Base-by-base conservation (phyloP, 2,329 filamentous ascomycete species). In the Colletotrichum sojae region DNA sequence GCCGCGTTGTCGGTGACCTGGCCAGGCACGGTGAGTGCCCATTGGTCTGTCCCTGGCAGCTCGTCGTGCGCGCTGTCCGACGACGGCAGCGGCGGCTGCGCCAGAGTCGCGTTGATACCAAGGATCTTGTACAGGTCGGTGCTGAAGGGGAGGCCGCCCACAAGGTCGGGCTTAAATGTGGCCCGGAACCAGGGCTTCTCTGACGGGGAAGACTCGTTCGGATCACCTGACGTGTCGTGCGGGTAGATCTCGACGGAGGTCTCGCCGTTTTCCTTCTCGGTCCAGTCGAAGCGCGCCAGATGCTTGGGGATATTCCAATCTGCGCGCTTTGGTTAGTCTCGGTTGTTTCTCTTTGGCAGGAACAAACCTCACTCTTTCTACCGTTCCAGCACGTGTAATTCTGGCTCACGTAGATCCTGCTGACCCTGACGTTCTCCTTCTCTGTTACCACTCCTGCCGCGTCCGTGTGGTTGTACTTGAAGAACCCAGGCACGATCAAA, bases 241-340 rank as follows among this genome's bases (percentile, higher is more conserved):
- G 84, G 84, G 72, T 78, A 84, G 36, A 87, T 81, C 45, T 82
- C 77, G 67, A 86, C 79, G 9, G 76, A 76, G 16, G 78, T 79
- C 18, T 78, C 75, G 40, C 78, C 79, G 68, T 80, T 73, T 10
- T 78, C 68, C 36, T 76, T 70, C 27, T 78, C 73, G n/a, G 76
- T 75, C 80, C 84, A 88, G 27, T 81, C 80, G 73, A 88, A 88
- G 20, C 78, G 77, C 48, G 86, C 86, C 20, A 88, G 79, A 63
- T 88, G 84, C 72, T 88, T 88, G 22, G 86, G 85, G 39, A 86
- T 83, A 73, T 86, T 87, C 85, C 85, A 88, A 69, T 87, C 84
- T 85, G 58, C 22, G 22, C 22, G 22, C 27, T 10, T 53, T 8
- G 2, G 16, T 61, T 12, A 61, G 48, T n/a, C 31, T n/a, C 12